These are phyloP conservation scores for Aureobasidium sp. DNA, from an alignment of 2,329 filamentous ascomycete species.

Conservation along the genomic window DNA sequence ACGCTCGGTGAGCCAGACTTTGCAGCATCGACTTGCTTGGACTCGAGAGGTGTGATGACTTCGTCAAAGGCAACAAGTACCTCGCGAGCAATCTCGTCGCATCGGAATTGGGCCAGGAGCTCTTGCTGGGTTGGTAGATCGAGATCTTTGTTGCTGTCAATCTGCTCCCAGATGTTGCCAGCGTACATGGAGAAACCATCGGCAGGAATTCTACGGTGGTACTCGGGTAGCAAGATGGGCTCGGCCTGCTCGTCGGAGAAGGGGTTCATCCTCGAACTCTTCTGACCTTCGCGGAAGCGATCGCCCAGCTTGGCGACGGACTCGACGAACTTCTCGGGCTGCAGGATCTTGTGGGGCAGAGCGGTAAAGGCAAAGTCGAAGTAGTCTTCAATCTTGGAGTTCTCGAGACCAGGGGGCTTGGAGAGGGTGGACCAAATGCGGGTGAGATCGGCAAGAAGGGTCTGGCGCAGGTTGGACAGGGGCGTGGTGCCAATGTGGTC, in stretches of 20 bases:
- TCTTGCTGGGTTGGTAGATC: constrained; percentile 97
- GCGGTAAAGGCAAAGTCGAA: constrained; percentile 98
- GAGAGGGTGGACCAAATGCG: constrained; percentile 91
- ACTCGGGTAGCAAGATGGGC: constrained; percentile 84
- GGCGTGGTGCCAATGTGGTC: constrained; percentile 93
- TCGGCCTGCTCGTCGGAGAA: constrained; percentile 67
- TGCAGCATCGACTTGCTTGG: constrained; percentile 69
- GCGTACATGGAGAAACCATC: constrained; percentile 96
- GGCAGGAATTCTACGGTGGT: constrained; percentile 90
- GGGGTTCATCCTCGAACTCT: constrained; percentile 45
- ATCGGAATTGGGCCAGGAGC: constrained; percentile 90
- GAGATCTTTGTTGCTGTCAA: constrained; percentile 96
- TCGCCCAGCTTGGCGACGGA: constrained; percentile 74
- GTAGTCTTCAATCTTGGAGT: constrained; percentile 88
- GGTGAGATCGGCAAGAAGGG: constrained; percentile 79
- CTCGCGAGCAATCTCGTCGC: constrained; percentile 91
- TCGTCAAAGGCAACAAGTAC: constrained; percentile 79
- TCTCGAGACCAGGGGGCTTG: constrained; percentile 82
- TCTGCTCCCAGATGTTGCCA: constrained; percentile 94
- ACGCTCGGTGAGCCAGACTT: constrained; percentile 67
- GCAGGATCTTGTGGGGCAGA: constrained; percentile 91
- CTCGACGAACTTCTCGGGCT: constrained; percentile 79
- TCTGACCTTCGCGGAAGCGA: constrained; percentile 66
- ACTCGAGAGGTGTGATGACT: constrained; percentile 75
- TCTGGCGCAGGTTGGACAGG: constrained; percentile 81